Base-by-base conservation (phyloP, 2,329 filamentous ascomycete genomes). In the Microsporum canis region DNA sequence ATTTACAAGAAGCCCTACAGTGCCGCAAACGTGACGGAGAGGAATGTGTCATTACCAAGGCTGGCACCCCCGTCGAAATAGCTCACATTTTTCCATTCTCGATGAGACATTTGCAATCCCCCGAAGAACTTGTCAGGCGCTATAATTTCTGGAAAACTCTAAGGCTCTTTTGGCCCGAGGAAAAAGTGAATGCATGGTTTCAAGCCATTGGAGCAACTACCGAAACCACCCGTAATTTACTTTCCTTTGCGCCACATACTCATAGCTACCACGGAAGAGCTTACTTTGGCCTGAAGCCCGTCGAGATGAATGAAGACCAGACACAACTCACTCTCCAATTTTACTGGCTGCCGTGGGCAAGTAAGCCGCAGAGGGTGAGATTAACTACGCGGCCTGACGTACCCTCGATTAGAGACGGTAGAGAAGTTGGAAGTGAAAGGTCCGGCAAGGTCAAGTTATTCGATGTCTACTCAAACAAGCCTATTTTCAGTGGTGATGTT, bases 11-110 rank as follows among this genome's bases (percentile, higher is more conserved):
- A 49, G 45, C 23, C 6, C 27, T 14, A 49, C n/a, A 62, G 45
- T 62, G 57, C 49, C 14, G 27, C 23, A 38, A 23, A 14, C 51
- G 56, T 23, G 62, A 63, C 29, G 27, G 51, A 14, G 47, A 55
- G 6, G 45, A 45, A 51, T 62, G 62, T 23, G 27, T 58, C 17
- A 56, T 63, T 31, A 63, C 62, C 10, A 41, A 33, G 31, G 58
- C 60, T 17, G 57, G 49, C 10, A 34, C 47, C n/a, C 58, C 58
- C 6, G 31, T 63, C 34, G 59, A 63, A 43, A 51, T 57, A 1
- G 62, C 60, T 3, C 60, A 63, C 27, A 62, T 63, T 23, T 62
- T 62, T 43, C 62, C 62, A n/a, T 62, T 60, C 38, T 58, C 62
- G 17, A 60, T 60, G 51, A n/a, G 60, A 57, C 34, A 29, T 6